These are phyloP conservation scores for Diophrys appendiculata DNA, from an alignment of 73 alveolate species.

Conservation along the genomic window DNA sequence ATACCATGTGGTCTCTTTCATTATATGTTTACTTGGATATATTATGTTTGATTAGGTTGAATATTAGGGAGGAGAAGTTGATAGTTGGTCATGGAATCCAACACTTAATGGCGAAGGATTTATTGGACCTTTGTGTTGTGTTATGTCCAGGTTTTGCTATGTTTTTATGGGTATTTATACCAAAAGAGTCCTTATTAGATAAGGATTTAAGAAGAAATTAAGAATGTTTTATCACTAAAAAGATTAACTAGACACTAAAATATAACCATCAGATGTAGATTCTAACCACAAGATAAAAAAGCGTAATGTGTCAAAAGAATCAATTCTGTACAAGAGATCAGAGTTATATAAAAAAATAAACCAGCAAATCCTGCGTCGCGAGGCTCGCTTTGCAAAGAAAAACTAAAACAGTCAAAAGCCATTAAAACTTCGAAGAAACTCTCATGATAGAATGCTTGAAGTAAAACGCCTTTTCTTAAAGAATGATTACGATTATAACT, in stretches of 20 bases:
- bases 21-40: conserved; percentile 16
- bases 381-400: too few relatives aligned
- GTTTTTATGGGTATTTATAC: neutral
- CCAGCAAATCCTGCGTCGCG: too few relatives aligned
- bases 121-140: neutral
- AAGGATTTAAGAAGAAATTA: neutral
- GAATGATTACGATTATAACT: too few relatives aligned
- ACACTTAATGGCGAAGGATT: neutral
- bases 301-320: conserved; percentile 22
- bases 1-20: conserved; percentile 20
- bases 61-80: conserved; percentile 10
- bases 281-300: too few relatives aligned
- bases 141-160: conserved; percentile 1
- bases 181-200: neutral
- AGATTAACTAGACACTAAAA: too few relatives aligned
- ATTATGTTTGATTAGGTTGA: conserved; percentile 23
- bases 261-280: too few relatives aligned
- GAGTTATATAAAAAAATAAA: too few relatives aligned
- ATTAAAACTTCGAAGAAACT: too few relatives aligned
- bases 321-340: conserved; percentile 41
- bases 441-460: too few relatives aligned
- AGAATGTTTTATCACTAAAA: too few relatives aligned
- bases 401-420: too few relatives aligned
- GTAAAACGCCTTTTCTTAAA: too few relatives aligned
- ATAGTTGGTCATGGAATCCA: neutral